Percentiles rank a stretch among this genome's conserved stretches.
Conservation (phyloP, 75 land plant species). For the Pinus albicaulis region DNA sequence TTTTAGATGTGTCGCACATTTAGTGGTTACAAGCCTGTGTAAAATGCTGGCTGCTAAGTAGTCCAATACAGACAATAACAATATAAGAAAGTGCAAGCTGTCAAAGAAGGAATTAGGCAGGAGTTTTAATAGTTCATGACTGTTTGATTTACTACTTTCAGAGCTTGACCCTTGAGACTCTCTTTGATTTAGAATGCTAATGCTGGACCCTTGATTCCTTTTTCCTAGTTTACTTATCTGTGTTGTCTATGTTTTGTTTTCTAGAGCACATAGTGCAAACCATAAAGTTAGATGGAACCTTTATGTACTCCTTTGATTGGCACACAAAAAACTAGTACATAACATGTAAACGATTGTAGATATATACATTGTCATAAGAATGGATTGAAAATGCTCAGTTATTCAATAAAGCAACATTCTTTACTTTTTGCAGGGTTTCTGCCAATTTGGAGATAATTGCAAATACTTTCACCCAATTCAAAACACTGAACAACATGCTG, state of each 20-base stretch:
- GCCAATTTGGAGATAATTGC: constrained; percentile 67
- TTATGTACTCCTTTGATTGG: not conserved
- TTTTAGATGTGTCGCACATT: too few species aligned
- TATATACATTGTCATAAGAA: not conserved
- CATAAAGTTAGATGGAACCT: too few species aligned
- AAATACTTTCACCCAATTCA: constrained; percentile 61
- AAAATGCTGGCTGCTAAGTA: too few species aligned
- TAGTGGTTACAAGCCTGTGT: too few species aligned
- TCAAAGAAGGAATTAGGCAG: too few species aligned
- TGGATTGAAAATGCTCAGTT: not conserved
- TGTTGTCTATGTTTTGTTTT: not conserved
- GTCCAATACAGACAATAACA: too few species aligned
- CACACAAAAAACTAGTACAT: not conserved
- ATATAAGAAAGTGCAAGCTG: too few species aligned
- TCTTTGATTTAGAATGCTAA: too few species aligned
- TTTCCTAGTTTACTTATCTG: not conserved
- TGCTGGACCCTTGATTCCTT: not conserved
- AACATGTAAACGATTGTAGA: not conserved
- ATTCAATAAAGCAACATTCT: not conserved
- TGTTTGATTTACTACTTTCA: too few species aligned
- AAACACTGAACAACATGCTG: constrained; percentile 9
- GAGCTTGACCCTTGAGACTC: too few species aligned
- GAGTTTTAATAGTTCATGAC: too few species aligned
- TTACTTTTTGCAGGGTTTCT: constrained; percentile 41
- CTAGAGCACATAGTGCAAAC: not conserved